Base-by-base conservation (phyloP, 2,329 filamentous ascomycete genomes). In the Dactylellina cionopaga region DNA sequence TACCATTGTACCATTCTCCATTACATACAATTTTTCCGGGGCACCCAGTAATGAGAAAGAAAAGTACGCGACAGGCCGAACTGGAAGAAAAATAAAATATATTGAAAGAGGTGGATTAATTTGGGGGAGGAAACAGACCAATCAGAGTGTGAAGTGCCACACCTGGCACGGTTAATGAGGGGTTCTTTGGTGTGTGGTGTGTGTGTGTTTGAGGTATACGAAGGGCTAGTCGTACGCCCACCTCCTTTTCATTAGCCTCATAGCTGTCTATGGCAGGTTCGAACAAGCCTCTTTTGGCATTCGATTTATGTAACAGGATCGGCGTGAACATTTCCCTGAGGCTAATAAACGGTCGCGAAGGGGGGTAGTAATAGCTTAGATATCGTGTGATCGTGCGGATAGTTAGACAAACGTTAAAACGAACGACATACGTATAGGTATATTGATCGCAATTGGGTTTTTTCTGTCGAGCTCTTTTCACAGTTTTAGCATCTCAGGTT, bases 191-290 rank as follows among this genome's bases (percentile, higher is more conserved):
- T 65, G 55, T 65, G 60, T 55, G 37, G 60, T 65, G 56, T 65
- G 56, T 49, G 60, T n/a, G n/a, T 41, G 60, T 65, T 65, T 65
- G 60, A 65, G 37, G 60, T 65, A 65, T 65, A 65, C 60, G 60
- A 65, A n/a, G n/a, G n/a, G 60, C 60, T 29, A 65, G 31, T 29
- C 60, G 60, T 49, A 49, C 56, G 5, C 33, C 17, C 51, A 44
- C 60, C 60, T 65, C 49, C 49, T 65, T 64, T 65, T 65, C 60
- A 65, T 65, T 55, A 65, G 60, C 60, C 49, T 55, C 60, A 56
- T 7, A 10, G 27, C n/a, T 44, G 59, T 64, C 46, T 25, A 46
- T 35, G 51, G 51, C 24, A 27, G 33, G 31, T 49, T 51, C 31
- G n/a, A 31, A 11, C 4, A 24, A 52, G 43, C 46, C 59, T 37